A percentile compares a stretch with the other conserved stretches of the same genome.
These are phyloP conservation scores for Tylopilus intermedius DNA, from an alignment of 768 basidiomycete species.

Conservation along the genomic window DNA sequence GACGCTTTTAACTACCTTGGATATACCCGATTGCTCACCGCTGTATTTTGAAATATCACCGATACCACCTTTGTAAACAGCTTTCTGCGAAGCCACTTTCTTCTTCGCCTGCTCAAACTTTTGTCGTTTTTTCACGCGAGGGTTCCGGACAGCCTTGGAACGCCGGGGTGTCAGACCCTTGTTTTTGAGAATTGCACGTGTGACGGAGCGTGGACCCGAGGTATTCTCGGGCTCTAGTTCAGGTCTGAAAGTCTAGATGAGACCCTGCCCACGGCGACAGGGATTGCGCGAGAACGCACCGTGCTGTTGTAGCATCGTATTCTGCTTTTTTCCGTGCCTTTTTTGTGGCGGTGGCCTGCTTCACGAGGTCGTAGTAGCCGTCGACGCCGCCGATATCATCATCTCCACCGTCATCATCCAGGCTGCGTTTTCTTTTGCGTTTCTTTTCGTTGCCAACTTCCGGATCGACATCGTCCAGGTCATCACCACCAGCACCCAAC, in stretches of 20 bases:
- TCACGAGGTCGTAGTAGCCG: constrained; percentile 90
- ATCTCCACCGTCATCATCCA: constrained; percentile 37
- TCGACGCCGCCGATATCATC: constrained; percentile 49
- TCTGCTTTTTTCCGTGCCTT: constrained; percentile 78
- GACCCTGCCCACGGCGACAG: constrained; percentile 5
- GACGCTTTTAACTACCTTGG: constrained; percentile 83
- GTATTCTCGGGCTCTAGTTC: constrained; percentile 35
- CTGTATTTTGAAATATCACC: constrained; percentile 71
- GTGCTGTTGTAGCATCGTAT: constrained; percentile 62
- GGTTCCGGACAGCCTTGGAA: constrained; percentile 88
- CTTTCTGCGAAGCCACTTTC: constrained; percentile 82
- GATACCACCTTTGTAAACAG: constrained; percentile 88
- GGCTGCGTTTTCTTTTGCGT: constrained; percentile 36
- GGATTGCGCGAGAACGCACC: constrained; percentile 39
- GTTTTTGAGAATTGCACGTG: constrained; percentile 89
- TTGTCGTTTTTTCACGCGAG: constrained; percentile 93
- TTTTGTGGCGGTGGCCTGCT: constrained; percentile 61
- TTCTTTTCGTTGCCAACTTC: constrained; percentile 32
- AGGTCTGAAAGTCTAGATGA: constrained; percentile 22
- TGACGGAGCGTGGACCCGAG: constrained; percentile 82
- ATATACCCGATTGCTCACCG: constrained; percentile 92
- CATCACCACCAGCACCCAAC: constrained; percentile 54
- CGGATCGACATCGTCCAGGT: constrained; percentile 57
- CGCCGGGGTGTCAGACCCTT: constrained; percentile 89
- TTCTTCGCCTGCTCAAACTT: constrained; percentile 94